Conservation (phyloP, 2,329 filamentous ascomycete species). For the Claviceps sorghi region DNA sequence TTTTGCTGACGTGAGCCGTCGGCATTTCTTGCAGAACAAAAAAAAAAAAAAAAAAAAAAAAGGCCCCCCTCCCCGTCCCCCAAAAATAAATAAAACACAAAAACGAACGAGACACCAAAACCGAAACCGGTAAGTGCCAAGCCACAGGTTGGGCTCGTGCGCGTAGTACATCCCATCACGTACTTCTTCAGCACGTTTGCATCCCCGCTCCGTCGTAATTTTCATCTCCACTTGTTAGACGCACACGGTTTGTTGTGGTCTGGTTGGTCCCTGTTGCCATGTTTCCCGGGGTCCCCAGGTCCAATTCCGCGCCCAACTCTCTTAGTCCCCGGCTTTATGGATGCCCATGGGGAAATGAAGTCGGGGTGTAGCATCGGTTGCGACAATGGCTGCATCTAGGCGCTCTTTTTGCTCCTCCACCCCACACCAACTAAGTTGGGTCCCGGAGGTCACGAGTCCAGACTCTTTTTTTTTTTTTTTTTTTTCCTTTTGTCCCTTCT, state of each 20-base stretch:
- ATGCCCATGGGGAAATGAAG: constrained; percentile 3
- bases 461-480: background rate
- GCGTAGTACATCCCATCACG: too few species aligned
- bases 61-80: too few species aligned
- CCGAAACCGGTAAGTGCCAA: background rate
- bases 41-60: too few species aligned
- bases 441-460: background rate
- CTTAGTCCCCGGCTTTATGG: background rate
- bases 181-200: background rate
- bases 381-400: background rate
- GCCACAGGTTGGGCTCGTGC: background rate
- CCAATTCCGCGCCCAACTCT: background rate
- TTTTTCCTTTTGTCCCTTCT: too few species aligned
- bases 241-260: background rate
- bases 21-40: background rate
- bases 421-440: background rate
- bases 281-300: background rate
- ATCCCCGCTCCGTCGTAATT: background rate
- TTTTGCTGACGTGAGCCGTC: background rate
- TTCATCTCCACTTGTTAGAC: background rate
- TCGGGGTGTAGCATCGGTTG: constrained; percentile 1
- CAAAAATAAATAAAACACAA: background rate
- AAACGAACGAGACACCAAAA: background rate
- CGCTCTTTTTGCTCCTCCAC: background rate
- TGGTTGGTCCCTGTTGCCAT: background rate